A percentile compares a stretch with the other conserved stretches of the same genome.
phyloP scores from a whole-genome alignment of 257 asterid genomes.

The Forsythia viridissima region DNA sequence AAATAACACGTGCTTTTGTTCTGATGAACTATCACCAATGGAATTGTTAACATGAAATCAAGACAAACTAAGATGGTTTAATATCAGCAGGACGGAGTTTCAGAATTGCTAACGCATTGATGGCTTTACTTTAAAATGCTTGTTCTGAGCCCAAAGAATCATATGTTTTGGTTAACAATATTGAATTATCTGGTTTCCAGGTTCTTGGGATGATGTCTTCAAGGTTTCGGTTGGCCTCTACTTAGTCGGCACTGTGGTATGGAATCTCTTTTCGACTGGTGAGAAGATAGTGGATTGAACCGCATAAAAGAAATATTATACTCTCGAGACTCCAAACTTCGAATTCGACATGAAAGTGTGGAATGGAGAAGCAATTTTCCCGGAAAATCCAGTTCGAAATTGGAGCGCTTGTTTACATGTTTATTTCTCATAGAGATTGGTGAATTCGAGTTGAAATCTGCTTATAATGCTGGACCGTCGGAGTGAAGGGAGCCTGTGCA shows the following conservation, averaged over 20 bases:
- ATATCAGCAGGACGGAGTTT: not conserved
- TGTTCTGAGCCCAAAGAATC: not conserved
- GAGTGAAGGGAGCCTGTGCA: not conserved
- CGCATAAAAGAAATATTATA: not conserved
- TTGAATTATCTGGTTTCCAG: slow-evolving; percentile 36
- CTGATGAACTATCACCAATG: not conserved
- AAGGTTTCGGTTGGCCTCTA: slow-evolving; percentile 81
- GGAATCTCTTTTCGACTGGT: slow-evolving; percentile 89
- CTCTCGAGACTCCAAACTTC: slow-evolving; percentile 14
- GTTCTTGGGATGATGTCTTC: slow-evolving; percentile 85
- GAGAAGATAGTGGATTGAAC: slow-evolving; percentile 69
- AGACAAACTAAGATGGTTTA: not conserved
- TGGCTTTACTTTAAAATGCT: slow-evolving; percentile 4
- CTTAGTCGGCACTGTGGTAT: slow-evolving; percentile 72
- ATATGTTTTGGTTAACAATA: not conserved
- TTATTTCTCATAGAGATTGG: not conserved
- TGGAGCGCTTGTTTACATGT: not conserved
- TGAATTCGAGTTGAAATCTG: not conserved
- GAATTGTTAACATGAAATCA: not conserved
- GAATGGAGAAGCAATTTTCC: not conserved
- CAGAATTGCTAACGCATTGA: not conserved
- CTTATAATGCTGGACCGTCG: not conserved
- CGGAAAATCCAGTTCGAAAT: not conserved
- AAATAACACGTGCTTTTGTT: not conserved
- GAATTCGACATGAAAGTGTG: not conserved